Evolutionary conservation across 2,329 filamentous ascomycete genomes (phyloP).

Genomic region (Aspergillus hortae): DNA sequence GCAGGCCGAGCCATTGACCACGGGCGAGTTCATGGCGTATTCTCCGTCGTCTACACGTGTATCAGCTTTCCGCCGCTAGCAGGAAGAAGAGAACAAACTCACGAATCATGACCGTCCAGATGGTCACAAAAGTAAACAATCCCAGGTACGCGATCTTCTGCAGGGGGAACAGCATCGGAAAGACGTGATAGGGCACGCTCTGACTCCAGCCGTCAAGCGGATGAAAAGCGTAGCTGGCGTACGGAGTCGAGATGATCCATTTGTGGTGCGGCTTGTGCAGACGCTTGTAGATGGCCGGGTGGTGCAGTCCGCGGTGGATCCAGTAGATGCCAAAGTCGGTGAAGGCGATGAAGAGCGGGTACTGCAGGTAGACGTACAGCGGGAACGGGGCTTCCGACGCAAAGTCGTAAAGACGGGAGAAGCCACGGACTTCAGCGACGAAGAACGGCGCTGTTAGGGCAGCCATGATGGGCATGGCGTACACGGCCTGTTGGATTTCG

Average conservation of each 20-base stretch:
- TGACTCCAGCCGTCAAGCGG: conserved; percentile 86
- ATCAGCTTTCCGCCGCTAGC: not conserved
- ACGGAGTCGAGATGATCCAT: conserved; percentile 97
- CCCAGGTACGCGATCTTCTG: conserved; percentile 84
- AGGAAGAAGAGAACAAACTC: conserved; percentile 12
- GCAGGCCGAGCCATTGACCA: conserved; percentile 94
- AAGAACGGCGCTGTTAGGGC: conserved; percentile 77
- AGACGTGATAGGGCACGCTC: conserved; percentile 85
- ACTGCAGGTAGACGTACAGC: conserved; percentile 77
- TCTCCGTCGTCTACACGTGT: conserved; percentile 68
- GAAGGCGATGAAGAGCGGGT: conserved; percentile 80
- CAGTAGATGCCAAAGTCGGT: conserved; percentile 88
- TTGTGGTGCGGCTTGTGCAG: conserved; percentile 98
- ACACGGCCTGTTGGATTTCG: conserved; percentile 75
- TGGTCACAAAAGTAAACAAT: conserved; percentile 86
- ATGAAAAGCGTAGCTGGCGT: conserved; percentile 89
- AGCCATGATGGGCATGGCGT: conserved; percentile 75
- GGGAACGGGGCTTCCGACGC: conserved; percentile 67
- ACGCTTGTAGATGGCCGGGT: conserved; percentile 74
- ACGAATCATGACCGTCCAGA: conserved; percentile 90
- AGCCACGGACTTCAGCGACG: conserved; percentile 75
- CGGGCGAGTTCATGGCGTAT: conserved; percentile 77
- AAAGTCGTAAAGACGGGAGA: conserved; percentile 79
- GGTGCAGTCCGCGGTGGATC: conserved; percentile 81
- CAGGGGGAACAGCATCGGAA: conserved; percentile 84